Percentiles rank a stretch among this genome's conserved stretches.
phyloP scores from a whole-genome alignment of 1,284 basidiomycete species.

The Leccinum huronense region DNA sequence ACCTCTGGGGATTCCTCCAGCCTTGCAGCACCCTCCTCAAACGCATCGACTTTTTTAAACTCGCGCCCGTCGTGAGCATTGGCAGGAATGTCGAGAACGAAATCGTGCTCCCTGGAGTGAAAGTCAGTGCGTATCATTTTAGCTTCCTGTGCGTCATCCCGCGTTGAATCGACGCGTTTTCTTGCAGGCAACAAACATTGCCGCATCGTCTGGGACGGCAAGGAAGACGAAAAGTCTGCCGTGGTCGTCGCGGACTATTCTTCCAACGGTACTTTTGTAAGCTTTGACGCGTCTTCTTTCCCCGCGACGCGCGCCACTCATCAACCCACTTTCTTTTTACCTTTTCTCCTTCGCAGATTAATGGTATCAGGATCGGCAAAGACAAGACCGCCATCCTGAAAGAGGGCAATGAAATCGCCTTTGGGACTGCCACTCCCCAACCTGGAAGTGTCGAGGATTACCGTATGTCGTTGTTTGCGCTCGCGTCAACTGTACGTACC shows the following conservation, averaged over 20 bases:
- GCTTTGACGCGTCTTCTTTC: conserved; percentile 33
- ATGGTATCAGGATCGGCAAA: conserved; percentile 63
- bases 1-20: conserved; percentile 69
- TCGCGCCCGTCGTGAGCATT: conserved; percentile 46
- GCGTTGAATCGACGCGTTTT: conserved; percentile 25
- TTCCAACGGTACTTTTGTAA: conserved; percentile 84
- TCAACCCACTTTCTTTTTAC: not conserved
- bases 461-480: conserved; percentile 37
- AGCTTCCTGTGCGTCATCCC: conserved; percentile 12
- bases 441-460: conserved; percentile 34
- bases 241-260: conserved; percentile 72
- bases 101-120: conserved; percentile 59
- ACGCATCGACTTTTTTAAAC: conserved; percentile 61
- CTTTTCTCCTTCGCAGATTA: conserved; percentile 51
- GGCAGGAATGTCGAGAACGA: conserved; percentile 57
- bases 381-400: conserved; percentile 57
- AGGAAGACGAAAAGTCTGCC: conserved; percentile 47
- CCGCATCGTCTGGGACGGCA: conserved; percentile 64
- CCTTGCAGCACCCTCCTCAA: conserved; percentile 51
- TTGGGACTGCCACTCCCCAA: conserved; percentile 59
- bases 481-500: conserved; percentile 12
- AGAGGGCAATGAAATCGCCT: conserved; percentile 81
- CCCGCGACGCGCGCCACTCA: conserved; percentile 12
- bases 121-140: conserved; percentile 63
- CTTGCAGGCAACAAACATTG: conserved; percentile 65